These are phyloP conservation scores for Gossypium longicalyx DNA, from an alignment of 345 rosid species.

Conservation along the genomic window DNA sequence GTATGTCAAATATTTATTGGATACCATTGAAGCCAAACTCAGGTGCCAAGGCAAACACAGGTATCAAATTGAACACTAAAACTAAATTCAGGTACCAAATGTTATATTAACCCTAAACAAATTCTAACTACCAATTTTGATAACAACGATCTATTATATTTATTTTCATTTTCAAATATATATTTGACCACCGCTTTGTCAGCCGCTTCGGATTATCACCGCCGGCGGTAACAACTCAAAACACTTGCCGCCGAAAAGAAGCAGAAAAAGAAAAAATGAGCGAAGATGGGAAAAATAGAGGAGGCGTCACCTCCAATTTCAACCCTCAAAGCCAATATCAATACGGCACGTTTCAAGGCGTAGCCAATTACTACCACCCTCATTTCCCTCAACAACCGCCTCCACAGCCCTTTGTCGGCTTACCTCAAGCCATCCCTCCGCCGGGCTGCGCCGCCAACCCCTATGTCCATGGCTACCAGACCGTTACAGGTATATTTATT, in stretches of 20 bases:
- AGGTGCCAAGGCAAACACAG: too few relatives aligned
- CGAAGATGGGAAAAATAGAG: conserved; percentile 41
- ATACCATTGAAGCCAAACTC: too few relatives aligned
- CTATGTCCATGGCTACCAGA: conserved; percentile 44
- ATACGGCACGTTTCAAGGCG: conserved; percentile 94
- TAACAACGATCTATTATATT: not conserved
- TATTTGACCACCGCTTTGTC: not conserved
- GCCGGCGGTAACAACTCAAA: conserved; percentile 5
- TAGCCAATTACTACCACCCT: conserved; percentile 56
- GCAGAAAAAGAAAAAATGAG: conserved; percentile 28
- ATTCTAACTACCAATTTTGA: not conserved
- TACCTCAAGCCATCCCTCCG: conserved; percentile 40
- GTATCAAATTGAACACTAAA: too few relatives aligned
- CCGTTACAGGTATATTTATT: conserved; percentile 33
- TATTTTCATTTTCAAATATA: too few relatives aligned
- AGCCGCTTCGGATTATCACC: not conserved
- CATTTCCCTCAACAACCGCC: conserved; percentile 40
- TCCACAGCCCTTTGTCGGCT: conserved; percentile 31
- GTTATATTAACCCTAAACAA: not conserved
- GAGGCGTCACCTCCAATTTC: conserved; percentile 25
- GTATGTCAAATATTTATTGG: too few relatives aligned
- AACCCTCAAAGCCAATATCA: conserved; percentile 32
- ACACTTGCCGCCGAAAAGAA: not conserved
- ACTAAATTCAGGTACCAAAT: not conserved
- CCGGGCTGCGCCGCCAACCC: conserved; percentile 20